Percentiles rank a stretch among this genome's conserved stretches.
These are phyloP conservation scores for Xylariales sp. DNA, from an alignment of 2,329 filamentous ascomycete species.

Conservation along the genomic window DNA sequence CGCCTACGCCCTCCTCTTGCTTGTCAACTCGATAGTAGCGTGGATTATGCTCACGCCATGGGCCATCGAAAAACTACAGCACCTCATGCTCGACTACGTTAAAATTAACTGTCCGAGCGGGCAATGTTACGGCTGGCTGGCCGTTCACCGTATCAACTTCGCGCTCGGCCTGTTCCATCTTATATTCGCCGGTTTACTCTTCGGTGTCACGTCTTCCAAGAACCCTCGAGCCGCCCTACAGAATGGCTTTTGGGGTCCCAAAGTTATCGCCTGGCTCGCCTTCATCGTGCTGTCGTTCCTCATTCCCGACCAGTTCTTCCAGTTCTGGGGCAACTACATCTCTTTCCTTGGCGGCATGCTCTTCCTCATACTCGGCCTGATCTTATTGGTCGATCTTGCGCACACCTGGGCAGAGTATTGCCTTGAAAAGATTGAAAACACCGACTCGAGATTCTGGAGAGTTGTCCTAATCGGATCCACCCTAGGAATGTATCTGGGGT, in stretches of 20 bases:
- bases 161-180: slow-evolving; percentile 94
- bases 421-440: slow-evolving; percentile 90
- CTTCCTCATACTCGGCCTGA: slow-evolving; percentile 91
- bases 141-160: slow-evolving; percentile 98
- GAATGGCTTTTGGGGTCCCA: slow-evolving; percentile 99
- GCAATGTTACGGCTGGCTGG: slow-evolving; percentile 94
- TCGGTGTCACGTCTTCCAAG: slow-evolving; percentile 88
- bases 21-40: slow-evolving; percentile 95
- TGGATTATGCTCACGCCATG: slow-evolving; percentile 99
- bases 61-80: slow-evolving; percentile 95
- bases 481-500: slow-evolving; percentile 90
- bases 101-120: slow-evolving; percentile 92
- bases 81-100: slow-evolving; percentile 94
- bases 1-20: slow-evolving; percentile 92
- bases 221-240: slow-evolving; percentile 89
- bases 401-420: slow-evolving; percentile 98
- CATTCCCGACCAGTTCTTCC: slow-evolving; percentile 94
- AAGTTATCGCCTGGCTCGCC: slow-evolving; percentile 87
- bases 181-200: slow-evolving; percentile 82
- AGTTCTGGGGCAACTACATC: slow-evolving; percentile 95
- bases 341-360: slow-evolving; percentile 88
- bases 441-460: slow-evolving; percentile 86
- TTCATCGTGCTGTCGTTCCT: slow-evolving; percentile 93
- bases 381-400: slow-evolving; percentile 92
- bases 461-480: slow-evolving; percentile 91